Evolutionary conservation across 305 asterid genomes (phyloP).

Genomic region (Vinca major): DNA sequence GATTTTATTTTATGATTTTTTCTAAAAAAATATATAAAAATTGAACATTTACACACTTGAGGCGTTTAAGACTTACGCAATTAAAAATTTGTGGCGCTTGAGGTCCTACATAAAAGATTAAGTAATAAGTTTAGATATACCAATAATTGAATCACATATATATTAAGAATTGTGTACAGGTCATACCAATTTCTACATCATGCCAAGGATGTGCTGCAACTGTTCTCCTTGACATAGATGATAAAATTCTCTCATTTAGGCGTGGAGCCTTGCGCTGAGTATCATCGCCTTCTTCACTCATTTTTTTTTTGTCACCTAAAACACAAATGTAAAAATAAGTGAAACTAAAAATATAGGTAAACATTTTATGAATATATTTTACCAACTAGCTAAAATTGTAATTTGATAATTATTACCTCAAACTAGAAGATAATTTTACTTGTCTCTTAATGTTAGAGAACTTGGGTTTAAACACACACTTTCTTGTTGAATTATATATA

Average conservation of each 20-base stretch:
- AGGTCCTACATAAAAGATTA: neutral
- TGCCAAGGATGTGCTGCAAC: slow-evolving; percentile 37
- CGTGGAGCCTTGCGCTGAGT: slow-evolving; percentile 11
- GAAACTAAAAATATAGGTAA: neutral
- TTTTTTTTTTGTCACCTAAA: neutral
- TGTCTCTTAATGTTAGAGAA: neutral
- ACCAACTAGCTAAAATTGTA: neutral
- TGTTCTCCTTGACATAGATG: slow-evolving; percentile 26
- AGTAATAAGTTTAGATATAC: neutral
- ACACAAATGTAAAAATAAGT: neutral
- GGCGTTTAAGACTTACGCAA: slow-evolving; percentile 2
- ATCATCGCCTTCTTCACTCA: neutral
- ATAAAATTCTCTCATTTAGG: slow-evolving; percentile 26
- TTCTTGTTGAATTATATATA: neutral
- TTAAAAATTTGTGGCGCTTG: slow-evolving; percentile 10
- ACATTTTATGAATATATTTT: neutral
- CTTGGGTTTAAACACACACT: neutral
- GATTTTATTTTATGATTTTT: no score
- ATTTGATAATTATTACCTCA: neutral
- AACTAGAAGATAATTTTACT: neutral
- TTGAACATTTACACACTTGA: no score
- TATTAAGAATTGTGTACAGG: neutral
- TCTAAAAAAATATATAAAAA: no score
- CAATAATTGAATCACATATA: neutral
- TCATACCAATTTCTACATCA: slow-evolving; percentile 26